phyloP scores from a whole-genome alignment of 192 early-diverging fungal species.

The Entomortierella lignicola region DNA sequence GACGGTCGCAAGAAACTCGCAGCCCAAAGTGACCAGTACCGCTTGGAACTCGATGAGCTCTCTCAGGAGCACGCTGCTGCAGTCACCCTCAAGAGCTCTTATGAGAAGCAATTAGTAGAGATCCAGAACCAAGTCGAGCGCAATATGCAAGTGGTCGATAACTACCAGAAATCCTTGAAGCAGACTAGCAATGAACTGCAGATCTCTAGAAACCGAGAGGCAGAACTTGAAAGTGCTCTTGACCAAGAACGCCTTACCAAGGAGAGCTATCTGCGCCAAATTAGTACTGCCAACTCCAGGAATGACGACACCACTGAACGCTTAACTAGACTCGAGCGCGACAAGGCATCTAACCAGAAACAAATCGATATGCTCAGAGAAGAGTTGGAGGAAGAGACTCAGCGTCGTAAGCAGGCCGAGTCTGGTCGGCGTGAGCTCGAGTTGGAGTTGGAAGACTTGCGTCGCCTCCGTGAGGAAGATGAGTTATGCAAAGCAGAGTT shows the following conservation, averaged over 20 bases:
- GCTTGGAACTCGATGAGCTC: slow-evolving; percentile 62
- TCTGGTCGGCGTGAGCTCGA: slow-evolving; percentile 38
- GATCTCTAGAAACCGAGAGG: slow-evolving; percentile 37
- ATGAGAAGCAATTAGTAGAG: slow-evolving; percentile 44
- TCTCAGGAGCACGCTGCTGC: slow-evolving; percentile 49
- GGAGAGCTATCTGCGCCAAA: slow-evolving; percentile 47
- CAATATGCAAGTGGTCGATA: slow-evolving; percentile 41
- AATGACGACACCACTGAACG: slow-evolving; percentile 52
- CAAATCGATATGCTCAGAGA: slow-evolving; percentile 49
- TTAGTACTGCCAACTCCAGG: slow-evolving; percentile 48
- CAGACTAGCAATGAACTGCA: slow-evolving; percentile 50
- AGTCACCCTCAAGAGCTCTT: slow-evolving; percentile 26
- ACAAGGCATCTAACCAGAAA: slow-evolving; percentile 48
- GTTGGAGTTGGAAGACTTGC: slow-evolving; percentile 43
- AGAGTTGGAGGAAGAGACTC: slow-evolving; percentile 47
- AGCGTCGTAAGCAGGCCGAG: slow-evolving; percentile 49
- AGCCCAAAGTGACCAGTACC: slow-evolving; percentile 58
- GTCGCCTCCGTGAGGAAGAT: slow-evolving; percentile 35
- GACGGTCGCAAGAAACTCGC: slow-evolving; percentile 60
- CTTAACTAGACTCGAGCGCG: slow-evolving; percentile 40
- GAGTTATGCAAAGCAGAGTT: slow-evolving; percentile 51
- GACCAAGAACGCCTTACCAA: slow-evolving; percentile 52
- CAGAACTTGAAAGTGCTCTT: slow-evolving; percentile 41
- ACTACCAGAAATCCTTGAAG: slow-evolving; percentile 46
- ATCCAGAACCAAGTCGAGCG: slow-evolving; percentile 47